phyloP scores from a whole-genome alignment of 2,329 filamentous ascomycete species.

The Sarocladium kiliense region DNA sequence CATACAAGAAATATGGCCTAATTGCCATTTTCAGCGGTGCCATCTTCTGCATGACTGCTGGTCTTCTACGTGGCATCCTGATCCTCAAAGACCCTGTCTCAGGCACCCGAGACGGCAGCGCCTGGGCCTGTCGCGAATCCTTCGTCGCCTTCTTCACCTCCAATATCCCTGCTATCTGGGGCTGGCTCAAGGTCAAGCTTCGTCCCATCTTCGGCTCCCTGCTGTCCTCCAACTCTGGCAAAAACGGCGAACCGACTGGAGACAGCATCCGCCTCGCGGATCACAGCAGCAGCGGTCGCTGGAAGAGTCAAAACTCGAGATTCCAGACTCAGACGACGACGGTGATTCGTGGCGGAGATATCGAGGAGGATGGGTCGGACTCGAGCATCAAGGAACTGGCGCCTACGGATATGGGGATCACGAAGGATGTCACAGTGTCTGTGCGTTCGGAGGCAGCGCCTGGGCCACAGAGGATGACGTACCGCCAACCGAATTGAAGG shows the following conservation, averaged over 20 bases:
- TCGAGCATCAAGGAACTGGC: background rate
- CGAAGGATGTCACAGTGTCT: constrained; percentile 9
- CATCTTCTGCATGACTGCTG: constrained; percentile 48
- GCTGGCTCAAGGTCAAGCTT: constrained; percentile 32
- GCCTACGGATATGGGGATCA: constrained; percentile 4
- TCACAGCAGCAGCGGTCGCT: background rate
- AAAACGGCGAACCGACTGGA: background rate
- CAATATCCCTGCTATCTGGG: constrained; percentile 35
- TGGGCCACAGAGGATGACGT: background rate
- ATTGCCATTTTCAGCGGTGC: constrained; percentile 51
- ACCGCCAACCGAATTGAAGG: background rate
- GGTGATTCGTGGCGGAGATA: background rate
- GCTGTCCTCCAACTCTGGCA: constrained; percentile 19
- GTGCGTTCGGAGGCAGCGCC: background rate
- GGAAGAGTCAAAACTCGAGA: background rate
- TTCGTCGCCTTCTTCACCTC: constrained; percentile 34
- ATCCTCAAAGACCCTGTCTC: constrained; percentile 25
- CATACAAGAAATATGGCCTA: constrained; percentile 45
- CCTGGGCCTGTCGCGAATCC: constrained; percentile 22
- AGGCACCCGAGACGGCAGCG: constrained; percentile 10
- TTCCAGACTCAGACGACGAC: background rate
- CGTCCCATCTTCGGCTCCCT: constrained; percentile 26
- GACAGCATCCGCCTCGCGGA: background rate
- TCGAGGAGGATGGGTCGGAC: background rate
- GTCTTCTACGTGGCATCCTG: constrained; percentile 47